Evolutionary conservation across 768 basidiomycete species (phyloP).

Genomic region (Cubamyces sp.): DNA sequence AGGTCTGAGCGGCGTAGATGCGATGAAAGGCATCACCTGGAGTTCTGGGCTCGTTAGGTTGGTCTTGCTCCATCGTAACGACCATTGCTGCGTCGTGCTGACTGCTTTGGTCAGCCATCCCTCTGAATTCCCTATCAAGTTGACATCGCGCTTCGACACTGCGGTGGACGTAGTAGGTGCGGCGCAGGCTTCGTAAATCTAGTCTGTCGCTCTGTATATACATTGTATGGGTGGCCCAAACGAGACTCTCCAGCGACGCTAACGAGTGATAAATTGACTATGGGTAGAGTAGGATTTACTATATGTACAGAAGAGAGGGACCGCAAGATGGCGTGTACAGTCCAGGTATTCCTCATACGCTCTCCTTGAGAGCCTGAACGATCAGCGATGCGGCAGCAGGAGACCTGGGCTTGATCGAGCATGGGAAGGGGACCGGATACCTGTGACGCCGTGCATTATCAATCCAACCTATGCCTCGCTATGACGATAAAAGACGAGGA

Average conservation of each 20-base stretch:
- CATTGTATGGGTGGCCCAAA: no score
- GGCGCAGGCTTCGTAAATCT: background rate
- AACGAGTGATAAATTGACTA: no score
- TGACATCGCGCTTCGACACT: background rate
- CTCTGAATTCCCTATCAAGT: background rate
- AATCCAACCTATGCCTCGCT: background rate
- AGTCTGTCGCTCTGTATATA: no score
- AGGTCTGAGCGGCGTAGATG: background rate
- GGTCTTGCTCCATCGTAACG: no score
- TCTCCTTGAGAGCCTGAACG: conserved; percentile 4
- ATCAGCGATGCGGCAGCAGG: conserved; percentile 7
- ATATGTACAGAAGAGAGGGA: no score
- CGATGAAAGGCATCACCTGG: background rate
- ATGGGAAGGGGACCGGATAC: conserved; percentile 15
- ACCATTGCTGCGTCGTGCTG: background rate
- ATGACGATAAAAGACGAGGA: background rate
- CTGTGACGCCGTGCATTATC: background rate
- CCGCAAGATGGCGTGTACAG: no score
- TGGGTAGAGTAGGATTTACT: no score
- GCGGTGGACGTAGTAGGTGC: background rate
- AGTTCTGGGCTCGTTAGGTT: conserved; percentile 2
- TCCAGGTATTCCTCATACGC: background rate
- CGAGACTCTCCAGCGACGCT: no score
- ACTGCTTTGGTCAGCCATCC: background rate
- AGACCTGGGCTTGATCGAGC: conserved; percentile 20